Base-by-base conservation (phyloP, 2,329 filamentous ascomycete genomes). In the Periconia digitata region DNA sequence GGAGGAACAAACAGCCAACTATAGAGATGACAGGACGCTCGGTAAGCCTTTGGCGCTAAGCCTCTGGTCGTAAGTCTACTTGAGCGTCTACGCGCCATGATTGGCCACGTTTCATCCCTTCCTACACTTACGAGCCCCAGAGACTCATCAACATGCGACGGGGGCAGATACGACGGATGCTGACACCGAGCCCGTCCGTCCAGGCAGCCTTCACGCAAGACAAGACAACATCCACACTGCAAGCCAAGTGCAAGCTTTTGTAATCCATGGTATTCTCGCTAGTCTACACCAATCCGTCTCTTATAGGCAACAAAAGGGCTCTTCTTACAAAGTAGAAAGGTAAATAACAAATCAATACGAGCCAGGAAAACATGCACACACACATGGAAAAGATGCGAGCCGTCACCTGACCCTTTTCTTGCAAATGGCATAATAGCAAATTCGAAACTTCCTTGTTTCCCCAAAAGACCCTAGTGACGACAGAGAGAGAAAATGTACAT, bases 301-400 rank as follows among this genome's bases (percentile, higher is more conserved):
- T 43, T 35, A 35, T 45, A 40, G 24, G n/a, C n/a, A n/a, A 32
- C 27, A 32, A 32, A 32, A 32, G 27, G 27, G 27, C 27, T 32
- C 10, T n/a, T n/a, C n/a, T 45, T 46, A 39, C 32, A 37, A 38
- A 39, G 23, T 35, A 46, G 47, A 50, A 32, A 24, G 39, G 43
- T 46, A 50, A 40, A 50, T 35, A 46, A 16, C 43, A 50, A 22
- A 50, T 3, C 47, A 46, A 44, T 46, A 50, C 6, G 22, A 3
- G n/a, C n/a, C 27, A 32, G 27, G 27, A 27, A 27, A 27, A 17
- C 29, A 32, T 20, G 23, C 40, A 32, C 34, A 23, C 40, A 32
- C 47, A 22, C 41, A 41, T 15, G 22, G 16, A 10, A 27, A 34
- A 43, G 34, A 32, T 43, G 38, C 42, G 17, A 38, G 22, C 40